Evolutionary conservation across 2,329 filamentous ascomycete genomes (phyloP).

Genomic region (Fusarium pseudonygamai): DNA sequence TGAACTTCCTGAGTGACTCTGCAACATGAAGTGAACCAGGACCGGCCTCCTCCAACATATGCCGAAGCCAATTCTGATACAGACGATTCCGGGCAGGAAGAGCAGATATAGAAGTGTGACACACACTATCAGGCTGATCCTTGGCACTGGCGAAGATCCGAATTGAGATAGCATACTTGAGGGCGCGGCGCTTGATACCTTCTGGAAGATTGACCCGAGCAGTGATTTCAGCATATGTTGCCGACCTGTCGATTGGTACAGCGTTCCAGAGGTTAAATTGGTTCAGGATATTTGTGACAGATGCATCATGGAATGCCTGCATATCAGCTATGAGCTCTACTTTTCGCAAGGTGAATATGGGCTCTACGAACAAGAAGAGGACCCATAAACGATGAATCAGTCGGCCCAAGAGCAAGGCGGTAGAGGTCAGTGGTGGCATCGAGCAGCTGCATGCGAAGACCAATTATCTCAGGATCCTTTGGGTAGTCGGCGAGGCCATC

Average conservation of each 20-base stretch:
- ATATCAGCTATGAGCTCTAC: not conserved
- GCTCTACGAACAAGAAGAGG: constrained; percentile 3
- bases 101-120: constrained; percentile 50
- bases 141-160: constrained; percentile 46
- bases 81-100: constrained; percentile 42
- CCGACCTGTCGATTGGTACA: constrained; percentile 35
- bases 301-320: constrained; percentile 11
- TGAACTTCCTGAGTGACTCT: constrained; percentile 45
- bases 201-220: constrained; percentile 49
- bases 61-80: constrained; percentile 41
- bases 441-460: constrained; percentile 15
- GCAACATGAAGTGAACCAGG: constrained; percentile 45
- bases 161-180: constrained; percentile 50
- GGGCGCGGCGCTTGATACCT: constrained; percentile 49
- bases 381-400: constrained; percentile 3
- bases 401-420: constrained; percentile 20
- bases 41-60: constrained; percentile 48
- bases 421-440: constrained; percentile 17
- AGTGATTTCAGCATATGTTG: constrained; percentile 39
- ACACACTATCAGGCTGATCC: constrained; percentile 23
- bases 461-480: constrained; percentile 20
- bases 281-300: constrained; percentile 31
- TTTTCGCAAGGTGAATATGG: too few species aligned
- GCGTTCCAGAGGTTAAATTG: constrained; percentile 38
- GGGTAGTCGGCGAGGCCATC: constrained; percentile 14